These are phyloP conservation scores for Verticillium tricorpus DNA, from an alignment of 2,329 filamentous ascomycete species.

Conservation along the genomic window DNA sequence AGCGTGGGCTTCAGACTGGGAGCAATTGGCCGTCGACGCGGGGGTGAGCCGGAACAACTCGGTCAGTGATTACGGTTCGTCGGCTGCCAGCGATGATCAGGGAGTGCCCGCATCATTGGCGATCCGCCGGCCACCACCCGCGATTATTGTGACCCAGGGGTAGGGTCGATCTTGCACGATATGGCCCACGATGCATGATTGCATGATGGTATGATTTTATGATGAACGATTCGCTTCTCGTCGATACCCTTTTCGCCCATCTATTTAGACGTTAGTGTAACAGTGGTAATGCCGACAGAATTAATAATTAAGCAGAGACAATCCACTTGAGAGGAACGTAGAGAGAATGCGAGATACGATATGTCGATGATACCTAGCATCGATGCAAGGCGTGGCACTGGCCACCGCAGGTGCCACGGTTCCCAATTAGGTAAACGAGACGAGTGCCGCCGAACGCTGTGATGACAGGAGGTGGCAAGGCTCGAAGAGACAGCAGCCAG, in stretches of 20 bases:
- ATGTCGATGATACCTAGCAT: no score
- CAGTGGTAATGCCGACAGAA: not conserved
- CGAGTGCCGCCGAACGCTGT: no score
- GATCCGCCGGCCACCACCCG: constrained; percentile 8
- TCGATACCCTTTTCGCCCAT: not conserved
- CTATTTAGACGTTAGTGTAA: not conserved
- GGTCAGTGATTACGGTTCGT: constrained; percentile 8
- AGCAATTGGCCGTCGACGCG: constrained; percentile 11
- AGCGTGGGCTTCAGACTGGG: constrained; percentile 14
- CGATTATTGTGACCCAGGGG: constrained; percentile 9
- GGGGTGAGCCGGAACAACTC: constrained; percentile 11
- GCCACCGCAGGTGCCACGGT: no score
- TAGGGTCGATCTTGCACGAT: not conserved
- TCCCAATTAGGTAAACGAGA: no score
- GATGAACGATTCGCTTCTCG: not conserved
- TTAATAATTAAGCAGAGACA: not conserved
- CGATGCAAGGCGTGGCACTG: no score
- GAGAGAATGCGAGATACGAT: not conserved
- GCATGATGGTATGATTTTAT: not conserved
- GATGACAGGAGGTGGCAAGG: no score
- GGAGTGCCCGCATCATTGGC: constrained; percentile 1
- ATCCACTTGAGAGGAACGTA: not conserved
- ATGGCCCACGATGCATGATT: not conserved
- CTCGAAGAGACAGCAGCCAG: no score
- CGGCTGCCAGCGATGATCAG: constrained; percentile 1